phyloP scores from a whole-genome alignment of 345 rosid species.

The Cardamine chenopodiifolia region DNA sequence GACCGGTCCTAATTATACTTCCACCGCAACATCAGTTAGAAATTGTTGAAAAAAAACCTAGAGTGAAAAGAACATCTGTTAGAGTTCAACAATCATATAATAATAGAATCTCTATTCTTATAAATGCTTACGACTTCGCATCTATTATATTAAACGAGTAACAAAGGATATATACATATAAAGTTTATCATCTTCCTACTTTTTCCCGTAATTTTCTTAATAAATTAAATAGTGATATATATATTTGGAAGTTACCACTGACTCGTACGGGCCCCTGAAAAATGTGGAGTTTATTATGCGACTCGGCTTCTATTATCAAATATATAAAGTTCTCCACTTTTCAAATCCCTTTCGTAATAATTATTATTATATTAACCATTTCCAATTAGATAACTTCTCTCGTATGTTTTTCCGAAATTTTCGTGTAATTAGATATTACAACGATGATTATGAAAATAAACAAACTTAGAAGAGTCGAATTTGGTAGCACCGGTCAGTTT shows the following conservation, averaged over 20 bases:
- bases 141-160: neutral
- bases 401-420: neutral
- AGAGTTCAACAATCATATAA: neutral
- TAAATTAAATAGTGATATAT: neutral
- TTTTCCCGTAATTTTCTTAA: neutral
- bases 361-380: neutral
- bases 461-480: neutral
- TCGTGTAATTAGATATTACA: neutral
- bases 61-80: neutral
- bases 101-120: neutral
- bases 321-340: neutral
- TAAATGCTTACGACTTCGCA: neutral
- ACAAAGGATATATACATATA: no score
- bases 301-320: neutral
- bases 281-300: constrained; percentile 1
- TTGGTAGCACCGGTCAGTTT: neutral
- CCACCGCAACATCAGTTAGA: neutral
- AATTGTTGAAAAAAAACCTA: neutral
- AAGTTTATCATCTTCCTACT: neutral
- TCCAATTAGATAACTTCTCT: neutral
- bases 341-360: constrained; percentile 6
- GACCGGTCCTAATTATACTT: neutral
- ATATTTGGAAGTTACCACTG: neutral
- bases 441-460: neutral
- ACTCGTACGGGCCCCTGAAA: neutral